These are phyloP conservation scores for Penstemon eatonii DNA, from an alignment of 257 asterid species.

Conservation along the genomic window DNA sequence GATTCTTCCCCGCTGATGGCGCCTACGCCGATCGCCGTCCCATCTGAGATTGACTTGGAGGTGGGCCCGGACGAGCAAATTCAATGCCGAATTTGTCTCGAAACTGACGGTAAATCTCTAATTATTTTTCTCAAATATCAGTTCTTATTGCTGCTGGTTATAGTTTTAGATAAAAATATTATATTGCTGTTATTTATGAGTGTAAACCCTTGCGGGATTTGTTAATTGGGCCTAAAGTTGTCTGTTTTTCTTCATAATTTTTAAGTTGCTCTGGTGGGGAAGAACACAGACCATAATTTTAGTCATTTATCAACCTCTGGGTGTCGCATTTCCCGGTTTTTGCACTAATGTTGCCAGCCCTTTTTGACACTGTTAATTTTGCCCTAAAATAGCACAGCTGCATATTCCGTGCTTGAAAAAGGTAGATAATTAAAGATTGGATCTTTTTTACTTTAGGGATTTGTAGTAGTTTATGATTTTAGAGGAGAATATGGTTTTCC, in stretches of 20 bases:
- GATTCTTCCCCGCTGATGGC: slow-evolving; percentile 75
- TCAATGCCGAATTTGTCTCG: slow-evolving; percentile 99
- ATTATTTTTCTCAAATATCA: background rate
- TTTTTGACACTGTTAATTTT: background rate
- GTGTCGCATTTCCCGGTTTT: background rate
- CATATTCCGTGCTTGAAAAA: background rate
- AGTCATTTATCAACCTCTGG: background rate
- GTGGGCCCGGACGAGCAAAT: slow-evolving; percentile 96
- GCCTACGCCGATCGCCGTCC: slow-evolving; percentile 61
- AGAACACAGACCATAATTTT: background rate
- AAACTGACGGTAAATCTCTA: slow-evolving; percentile 64
- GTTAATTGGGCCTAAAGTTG: slow-evolving; percentile 14
- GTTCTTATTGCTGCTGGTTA: slow-evolving; percentile 11
- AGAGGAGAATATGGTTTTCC: too few species aligned
- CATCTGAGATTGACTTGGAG: slow-evolving; percentile 88
- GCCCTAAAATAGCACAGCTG: background rate
- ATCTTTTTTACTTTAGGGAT: background rate
- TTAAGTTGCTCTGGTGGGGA: background rate
- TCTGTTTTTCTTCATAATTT: background rate
- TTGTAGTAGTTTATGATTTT: too few species aligned
- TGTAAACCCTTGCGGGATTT: slow-evolving; percentile 15
- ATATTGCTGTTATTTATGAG: slow-evolving; percentile 15
- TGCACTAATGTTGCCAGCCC: background rate
- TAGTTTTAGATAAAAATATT: background rate
- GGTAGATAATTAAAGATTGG: background rate